Base-by-base conservation (phyloP, 768 basidiomycete species). In the Leucosporidium scottii region DNA sequence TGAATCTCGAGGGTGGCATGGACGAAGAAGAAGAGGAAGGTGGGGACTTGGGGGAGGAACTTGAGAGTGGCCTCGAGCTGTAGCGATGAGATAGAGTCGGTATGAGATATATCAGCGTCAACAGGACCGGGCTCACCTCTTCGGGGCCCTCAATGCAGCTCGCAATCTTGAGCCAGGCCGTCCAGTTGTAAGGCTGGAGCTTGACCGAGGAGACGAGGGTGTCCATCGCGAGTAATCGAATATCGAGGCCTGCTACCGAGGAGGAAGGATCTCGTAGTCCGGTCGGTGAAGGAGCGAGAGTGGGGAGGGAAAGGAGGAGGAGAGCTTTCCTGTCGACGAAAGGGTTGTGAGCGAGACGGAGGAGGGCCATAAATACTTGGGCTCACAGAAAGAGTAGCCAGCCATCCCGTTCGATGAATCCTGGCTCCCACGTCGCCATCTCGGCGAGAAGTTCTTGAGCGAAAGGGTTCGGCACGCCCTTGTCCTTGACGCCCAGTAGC, bases 121-220 rank as follows among this genome's bases (percentile, higher is more conserved):
- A n/a, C n/a, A n/a, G n/a, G n/a, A n/a, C 57, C 12, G 1, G 44
- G 34, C 64, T 53, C 15, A 93, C 93, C 86, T 94, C 91, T 79
- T 92, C 90, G 21, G 85, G 85, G 69, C 92, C 90, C 20, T 77
- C 77, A 13, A 77, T 56, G 30, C 76, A 67, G 7, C 59, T 50
- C 6, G 78, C 76, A 36, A 98, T 81, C 53, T 91, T 82, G 12
- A 84, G 80, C 93, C 93, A 98, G n/a, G 86, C 81, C 31, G 89
- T 88, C 93, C 93, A 98, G 76, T 97, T 97, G 86, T 90, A 97
- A 18, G 89, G 87, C 74, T 87, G 90, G 8, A 82, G 82, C 48
- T 83, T 82, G 53, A 94, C 86, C 18, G 91, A 93, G 44, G 85
- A 79, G 23, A 96, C 81, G 20, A 85, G 84, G 72, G 82, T 83